Conservation (phyloP, 148 eudicot species). For the Mesembryanthemum crystallinum region DNA sequence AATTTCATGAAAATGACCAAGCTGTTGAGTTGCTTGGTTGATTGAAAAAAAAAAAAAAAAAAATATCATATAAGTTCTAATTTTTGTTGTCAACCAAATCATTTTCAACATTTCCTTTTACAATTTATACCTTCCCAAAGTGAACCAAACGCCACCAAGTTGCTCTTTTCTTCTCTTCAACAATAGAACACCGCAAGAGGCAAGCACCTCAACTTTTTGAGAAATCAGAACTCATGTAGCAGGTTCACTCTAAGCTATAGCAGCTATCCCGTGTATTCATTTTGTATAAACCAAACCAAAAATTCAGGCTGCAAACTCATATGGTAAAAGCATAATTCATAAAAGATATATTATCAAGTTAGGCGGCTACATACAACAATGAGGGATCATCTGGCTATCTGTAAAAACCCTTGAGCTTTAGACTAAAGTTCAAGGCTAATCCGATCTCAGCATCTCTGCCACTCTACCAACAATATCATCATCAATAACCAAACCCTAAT, state of each 20-base stretch:
- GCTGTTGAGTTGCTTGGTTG: too few relatives aligned
- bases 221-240: too few relatives aligned
- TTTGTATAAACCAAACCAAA: background rate
- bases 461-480: background rate
- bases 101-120: background rate
- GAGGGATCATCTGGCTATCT: background rate
- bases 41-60: too few relatives aligned
- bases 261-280: too few relatives aligned
- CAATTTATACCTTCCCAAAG: too few relatives aligned
- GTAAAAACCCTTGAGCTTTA: slow-evolving; percentile 11
- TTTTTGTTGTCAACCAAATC: too few relatives aligned
- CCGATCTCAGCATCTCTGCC: slow-evolving; percentile 9
- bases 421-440: slow-evolving; percentile 7
- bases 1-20: too few relatives aligned
- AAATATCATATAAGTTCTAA: background rate
- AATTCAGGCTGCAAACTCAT: background rate
- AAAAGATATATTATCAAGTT: background rate
- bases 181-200: too few relatives aligned
- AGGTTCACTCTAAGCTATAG: too few relatives aligned
- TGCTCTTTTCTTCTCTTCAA: too few relatives aligned
- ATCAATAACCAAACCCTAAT: background rate
- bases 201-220: too few relatives aligned
- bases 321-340: background rate
- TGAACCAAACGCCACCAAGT: too few relatives aligned
- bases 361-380: background rate